Evolutionary conservation across 129 eudicot species (phyloP).

Genomic region (Artemisia tridentata): DNA sequence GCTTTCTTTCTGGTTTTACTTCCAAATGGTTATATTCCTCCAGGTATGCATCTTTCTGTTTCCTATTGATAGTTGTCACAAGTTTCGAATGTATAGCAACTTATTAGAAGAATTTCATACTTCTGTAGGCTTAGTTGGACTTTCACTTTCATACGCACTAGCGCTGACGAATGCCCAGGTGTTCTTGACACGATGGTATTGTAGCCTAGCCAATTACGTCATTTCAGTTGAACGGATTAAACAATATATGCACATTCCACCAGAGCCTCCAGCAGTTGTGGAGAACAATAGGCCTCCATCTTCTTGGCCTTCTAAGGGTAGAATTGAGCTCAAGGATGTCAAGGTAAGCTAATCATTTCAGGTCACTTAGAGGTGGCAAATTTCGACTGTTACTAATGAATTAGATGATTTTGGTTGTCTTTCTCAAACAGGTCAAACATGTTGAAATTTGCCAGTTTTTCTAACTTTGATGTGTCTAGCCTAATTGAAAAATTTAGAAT

Average conservation of each 20-base stretch:
- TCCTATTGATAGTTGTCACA: neutral
- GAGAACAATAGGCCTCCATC: constrained; percentile 53
- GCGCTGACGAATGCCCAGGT: constrained; percentile 52
- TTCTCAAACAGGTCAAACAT: too few species aligned
- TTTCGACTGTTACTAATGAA: too few species aligned
- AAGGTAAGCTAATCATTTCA: constrained; percentile 36
- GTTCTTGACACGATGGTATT: constrained; percentile 57
- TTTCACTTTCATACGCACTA: constrained; percentile 70
- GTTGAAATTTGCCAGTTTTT: too few species aligned
- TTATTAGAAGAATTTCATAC: neutral
- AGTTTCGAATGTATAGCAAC: neutral
- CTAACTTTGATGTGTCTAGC: too few species aligned
- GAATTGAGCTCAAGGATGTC: constrained; percentile 48
- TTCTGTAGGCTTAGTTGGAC: constrained; percentile 62
- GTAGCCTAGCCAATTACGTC: constrained; percentile 54
- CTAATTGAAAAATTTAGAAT: too few species aligned
- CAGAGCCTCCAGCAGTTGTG: constrained; percentile 68
- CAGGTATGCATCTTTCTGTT: constrained; percentile 42
- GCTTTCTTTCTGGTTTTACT: constrained; percentile 48
- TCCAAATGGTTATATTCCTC: constrained; percentile 50
- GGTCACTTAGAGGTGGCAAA: neutral
- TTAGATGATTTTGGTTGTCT: too few species aligned
- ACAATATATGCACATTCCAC: constrained; percentile 67
- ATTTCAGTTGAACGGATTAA: constrained; percentile 69
- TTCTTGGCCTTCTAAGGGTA: constrained; percentile 71